Evolutionary conservation across 1,139 yeast genomes (phyloP).

Genomic region (Candida smagusa): DNA sequence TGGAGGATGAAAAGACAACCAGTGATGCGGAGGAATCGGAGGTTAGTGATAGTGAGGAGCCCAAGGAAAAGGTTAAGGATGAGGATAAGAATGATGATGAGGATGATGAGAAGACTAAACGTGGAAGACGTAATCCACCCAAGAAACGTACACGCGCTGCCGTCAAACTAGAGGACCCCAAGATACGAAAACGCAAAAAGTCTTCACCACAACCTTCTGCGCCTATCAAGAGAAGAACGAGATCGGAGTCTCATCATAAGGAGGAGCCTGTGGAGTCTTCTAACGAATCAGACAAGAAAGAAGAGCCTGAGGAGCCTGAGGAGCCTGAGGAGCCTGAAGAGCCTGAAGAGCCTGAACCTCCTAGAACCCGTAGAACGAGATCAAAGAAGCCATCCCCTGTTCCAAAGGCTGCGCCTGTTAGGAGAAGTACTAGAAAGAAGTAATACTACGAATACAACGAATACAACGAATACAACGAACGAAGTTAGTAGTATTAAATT

Average conservation of each 20-base stretch:
- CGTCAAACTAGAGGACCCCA: slow-evolving; percentile 11
- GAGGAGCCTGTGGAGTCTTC: slow-evolving; percentile 1
- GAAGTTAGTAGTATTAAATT: no score
- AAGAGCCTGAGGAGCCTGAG: slow-evolving; percentile 6
- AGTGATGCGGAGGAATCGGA: slow-evolving; percentile 2
- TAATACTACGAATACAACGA: no score
- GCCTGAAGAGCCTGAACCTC: slow-evolving; percentile 6
- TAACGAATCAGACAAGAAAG: slow-evolving; percentile 1
- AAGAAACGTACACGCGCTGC: slow-evolving; percentile 13
- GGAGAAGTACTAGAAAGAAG: slow-evolving; percentile 27
- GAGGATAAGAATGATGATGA: slow-evolving; percentile 2
- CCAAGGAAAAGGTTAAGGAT: slow-evolving; percentile 4
- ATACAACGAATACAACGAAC: no score
- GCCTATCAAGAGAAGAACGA: slow-evolving; percentile 6
- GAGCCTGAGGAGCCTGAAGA: slow-evolving; percentile 9
- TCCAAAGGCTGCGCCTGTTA: slow-evolving; percentile 14
- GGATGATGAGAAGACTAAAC: slow-evolving; percentile 1
- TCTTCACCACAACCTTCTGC: slow-evolving; percentile 3
- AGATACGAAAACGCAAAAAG: slow-evolving; percentile 6
- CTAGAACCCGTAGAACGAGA: slow-evolving; percentile 23
- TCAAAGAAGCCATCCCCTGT: slow-evolving; percentile 15
- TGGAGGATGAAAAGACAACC: slow-evolving; percentile 6
- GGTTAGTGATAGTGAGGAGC: background rate
- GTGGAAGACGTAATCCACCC: slow-evolving; percentile 6
- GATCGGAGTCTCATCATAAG: slow-evolving; percentile 6